Percentiles rank a stretch among this genome's conserved stretches.
These are phyloP conservation scores for Apophysomyces sp. DNA, from an alignment of 371 early-diverging fungal species.

Conservation along the genomic window DNA sequence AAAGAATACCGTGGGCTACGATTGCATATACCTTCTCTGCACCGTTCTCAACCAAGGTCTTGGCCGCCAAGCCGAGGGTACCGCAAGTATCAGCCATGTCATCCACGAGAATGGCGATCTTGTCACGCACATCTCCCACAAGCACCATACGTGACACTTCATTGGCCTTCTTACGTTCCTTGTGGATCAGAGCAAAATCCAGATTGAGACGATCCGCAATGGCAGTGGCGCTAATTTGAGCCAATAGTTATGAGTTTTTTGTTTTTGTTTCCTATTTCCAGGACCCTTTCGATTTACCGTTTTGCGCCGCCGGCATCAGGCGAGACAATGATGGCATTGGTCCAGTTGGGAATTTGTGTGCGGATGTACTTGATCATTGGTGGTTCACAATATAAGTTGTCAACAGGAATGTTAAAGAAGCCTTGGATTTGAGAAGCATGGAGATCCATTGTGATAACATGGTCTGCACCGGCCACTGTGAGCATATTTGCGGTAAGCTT, in stretches of 20 bases:
- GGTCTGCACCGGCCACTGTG: slow-evolving; percentile 93
- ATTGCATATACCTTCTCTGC: slow-evolving; percentile 94
- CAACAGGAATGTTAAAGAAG: slow-evolving; percentile 98
- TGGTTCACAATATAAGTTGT: slow-evolving; percentile 95
- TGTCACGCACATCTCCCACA: slow-evolving; percentile 93
- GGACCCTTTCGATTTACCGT: slow-evolving; percentile 56
- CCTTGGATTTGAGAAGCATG: slow-evolving; percentile 97
- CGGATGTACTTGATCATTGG: slow-evolving; percentile 88
- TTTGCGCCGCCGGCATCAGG: slow-evolving; percentile 99
- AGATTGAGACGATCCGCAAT: slow-evolving; percentile 95
- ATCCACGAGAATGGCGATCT: slow-evolving; percentile 93
- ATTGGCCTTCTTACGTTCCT: slow-evolving; percentile 95
- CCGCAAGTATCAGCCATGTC: slow-evolving; percentile 99
- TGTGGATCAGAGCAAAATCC: slow-evolving; percentile 98
- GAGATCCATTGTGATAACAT: slow-evolving; percentile 98
- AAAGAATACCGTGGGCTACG: slow-evolving; percentile 93
- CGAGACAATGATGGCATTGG: slow-evolving; percentile 89
- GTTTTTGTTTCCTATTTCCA: background rate
- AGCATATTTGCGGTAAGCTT: slow-evolving; percentile 96
- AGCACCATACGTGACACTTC: slow-evolving; percentile 95
- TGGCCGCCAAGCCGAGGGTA: slow-evolving; percentile 91
- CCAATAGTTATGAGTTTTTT: background rate
- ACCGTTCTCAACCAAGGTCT: slow-evolving; percentile 88
- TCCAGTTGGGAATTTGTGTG: slow-evolving; percentile 80
- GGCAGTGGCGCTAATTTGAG: slow-evolving; percentile 75